A percentile compares a stretch with the other conserved stretches of the same genome.
phyloP scores from a whole-genome alignment of 2,329 filamentous ascomycete species.

The Ophiostoma himal-ulmi region DNA sequence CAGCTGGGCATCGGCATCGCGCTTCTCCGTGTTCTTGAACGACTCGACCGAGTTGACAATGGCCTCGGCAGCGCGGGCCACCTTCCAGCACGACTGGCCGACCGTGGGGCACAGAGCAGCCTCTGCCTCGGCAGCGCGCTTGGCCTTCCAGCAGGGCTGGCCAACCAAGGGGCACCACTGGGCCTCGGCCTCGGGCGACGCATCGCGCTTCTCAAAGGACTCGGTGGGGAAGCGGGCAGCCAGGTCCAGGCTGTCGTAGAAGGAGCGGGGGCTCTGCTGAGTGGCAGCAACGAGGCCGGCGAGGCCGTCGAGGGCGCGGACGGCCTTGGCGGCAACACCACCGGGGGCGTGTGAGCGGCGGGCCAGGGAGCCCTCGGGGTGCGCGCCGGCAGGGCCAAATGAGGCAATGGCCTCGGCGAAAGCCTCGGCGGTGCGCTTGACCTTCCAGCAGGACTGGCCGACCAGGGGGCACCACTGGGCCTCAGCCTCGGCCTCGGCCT shows the following conservation, averaged over 20 bases:
- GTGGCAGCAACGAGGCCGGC: slow-evolving; percentile 27
- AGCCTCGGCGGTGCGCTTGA: slow-evolving; percentile 30
- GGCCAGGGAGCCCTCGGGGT: slow-evolving; percentile 31
- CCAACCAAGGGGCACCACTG: slow-evolving; percentile 34
- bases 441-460: slow-evolving; percentile 37
- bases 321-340: slow-evolving; percentile 24
- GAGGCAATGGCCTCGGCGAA: slow-evolving; percentile 24
- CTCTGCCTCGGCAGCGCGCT: slow-evolving; percentile 31
- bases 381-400: slow-evolving; percentile 36
- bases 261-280: slow-evolving; percentile 26
- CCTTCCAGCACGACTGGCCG: slow-evolving; percentile 39
- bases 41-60: slow-evolving; percentile 18
- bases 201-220: slow-evolving; percentile 18
- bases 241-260: slow-evolving; percentile 26
- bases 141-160: slow-evolving; percentile 34
- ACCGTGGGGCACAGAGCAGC: slow-evolving; percentile 33
- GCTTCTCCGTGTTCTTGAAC: slow-evolving; percentile 15
- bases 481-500: slow-evolving; percentile 1
- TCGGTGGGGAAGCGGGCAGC: slow-evolving; percentile 24
- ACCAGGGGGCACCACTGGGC: slow-evolving; percentile 31
- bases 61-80: slow-evolving; percentile 36
- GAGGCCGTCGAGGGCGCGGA: slow-evolving; percentile 26
- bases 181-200: background rate
- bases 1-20: slow-evolving; percentile 21
- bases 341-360: slow-evolving; percentile 25